These are phyloP conservation scores for Petunia secreta DNA, from an alignment of 257 asterid genomes.

Conservation along the genomic window DNA sequence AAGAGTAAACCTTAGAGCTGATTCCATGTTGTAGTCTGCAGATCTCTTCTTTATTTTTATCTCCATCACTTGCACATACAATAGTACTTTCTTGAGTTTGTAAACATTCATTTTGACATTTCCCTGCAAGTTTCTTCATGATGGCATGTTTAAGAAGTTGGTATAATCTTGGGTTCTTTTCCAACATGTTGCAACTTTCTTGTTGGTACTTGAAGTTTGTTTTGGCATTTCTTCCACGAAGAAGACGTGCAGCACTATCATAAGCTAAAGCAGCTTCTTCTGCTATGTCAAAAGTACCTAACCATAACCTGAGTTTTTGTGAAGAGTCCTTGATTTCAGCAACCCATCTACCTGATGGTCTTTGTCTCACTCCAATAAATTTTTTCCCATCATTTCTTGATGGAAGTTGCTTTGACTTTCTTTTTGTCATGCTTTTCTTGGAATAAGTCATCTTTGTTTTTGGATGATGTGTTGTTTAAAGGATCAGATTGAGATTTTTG, in stretches of 20 bases:
- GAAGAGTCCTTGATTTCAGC: constrained; percentile 44
- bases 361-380: constrained; percentile 45
- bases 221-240: constrained; percentile 43
- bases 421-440: background rate
- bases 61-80: background rate
- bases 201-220: constrained; percentile 40
- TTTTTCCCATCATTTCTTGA: constrained; percentile 19
- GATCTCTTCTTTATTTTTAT: constrained; percentile 7
- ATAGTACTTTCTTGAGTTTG: constrained; percentile 2
- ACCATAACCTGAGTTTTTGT: constrained; percentile 46
- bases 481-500: constrained; percentile 27
- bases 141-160: constrained; percentile 39
- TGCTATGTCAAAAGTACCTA: constrained; percentile 42
- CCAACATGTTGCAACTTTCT: constrained; percentile 31
- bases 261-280: constrained; percentile 52
- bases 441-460: background rate
- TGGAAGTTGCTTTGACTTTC: background rate
- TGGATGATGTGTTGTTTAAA: background rate
- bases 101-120: background rate
- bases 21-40: constrained; percentile 26
- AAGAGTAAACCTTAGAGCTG: constrained; percentile 42
- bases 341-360: constrained; percentile 50
- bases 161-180: constrained; percentile 39
- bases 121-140: constrained; percentile 33
- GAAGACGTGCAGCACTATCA: constrained; percentile 40